phyloP scores from a whole-genome alignment of 306 rosid genomes.

The Senna tora region DNA sequence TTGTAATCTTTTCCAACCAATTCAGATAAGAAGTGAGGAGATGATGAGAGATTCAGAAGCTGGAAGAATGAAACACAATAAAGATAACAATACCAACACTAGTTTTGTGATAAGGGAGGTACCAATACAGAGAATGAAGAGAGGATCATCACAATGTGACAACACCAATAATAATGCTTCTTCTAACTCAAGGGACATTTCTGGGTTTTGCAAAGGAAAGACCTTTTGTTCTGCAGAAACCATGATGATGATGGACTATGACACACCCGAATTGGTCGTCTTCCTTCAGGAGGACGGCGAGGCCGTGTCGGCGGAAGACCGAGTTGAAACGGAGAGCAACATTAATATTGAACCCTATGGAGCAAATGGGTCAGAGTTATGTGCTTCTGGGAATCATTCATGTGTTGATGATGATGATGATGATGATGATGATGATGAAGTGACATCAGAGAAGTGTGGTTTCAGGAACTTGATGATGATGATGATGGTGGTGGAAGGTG shows the following conservation, averaged over 20 bases:
- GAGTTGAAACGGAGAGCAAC: slow-evolving; percentile 32
- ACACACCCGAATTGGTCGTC: slow-evolving; percentile 69
- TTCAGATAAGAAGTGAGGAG: slow-evolving; percentile 35
- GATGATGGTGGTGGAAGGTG: slow-evolving; percentile 35
- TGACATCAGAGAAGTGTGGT: slow-evolving; percentile 34
- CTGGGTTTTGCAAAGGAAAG: slow-evolving; percentile 35
- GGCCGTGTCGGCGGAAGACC: slow-evolving; percentile 35
- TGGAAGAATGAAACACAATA: slow-evolving; percentile 24
- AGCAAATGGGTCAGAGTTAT: neutral
- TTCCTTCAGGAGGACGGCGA: slow-evolving; percentile 70
- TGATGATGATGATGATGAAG: neutral
- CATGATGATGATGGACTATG: slow-evolving; percentile 42
- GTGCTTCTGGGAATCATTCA: too few species aligned
- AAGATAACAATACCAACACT: slow-evolving; percentile 21
- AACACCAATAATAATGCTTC: neutral
- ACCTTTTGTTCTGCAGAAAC: slow-evolving; percentile 31
- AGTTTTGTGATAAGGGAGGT: slow-evolving; percentile 45
- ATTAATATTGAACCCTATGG: slow-evolving; percentile 39
- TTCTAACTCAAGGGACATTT: slow-evolving; percentile 16
- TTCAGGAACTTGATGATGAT: slow-evolving; percentile 18
- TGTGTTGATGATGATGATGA: too few species aligned
- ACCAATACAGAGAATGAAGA: slow-evolving; percentile 28
- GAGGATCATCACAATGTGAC: neutral
- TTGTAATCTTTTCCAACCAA: neutral
- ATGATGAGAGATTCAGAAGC: slow-evolving; percentile 29